phyloP scores from a whole-genome alignment of 1,139 yeast genomes.

The Pneumocystis oryctolagi region DNA sequence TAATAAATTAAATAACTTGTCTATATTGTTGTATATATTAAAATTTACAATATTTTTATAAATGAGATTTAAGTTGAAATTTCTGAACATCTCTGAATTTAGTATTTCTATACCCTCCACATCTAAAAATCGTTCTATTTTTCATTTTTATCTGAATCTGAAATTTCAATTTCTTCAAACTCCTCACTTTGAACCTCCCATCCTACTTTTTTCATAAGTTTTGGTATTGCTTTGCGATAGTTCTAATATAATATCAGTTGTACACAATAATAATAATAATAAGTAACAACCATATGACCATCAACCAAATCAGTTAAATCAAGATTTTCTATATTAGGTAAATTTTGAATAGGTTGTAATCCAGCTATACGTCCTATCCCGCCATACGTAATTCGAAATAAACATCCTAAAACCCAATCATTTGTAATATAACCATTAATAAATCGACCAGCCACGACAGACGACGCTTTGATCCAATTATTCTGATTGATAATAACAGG shows the following conservation, averaged over 20 bases:
- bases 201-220: slow-evolving; percentile 48
- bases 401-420: slow-evolving; percentile 93
- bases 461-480: slow-evolving; percentile 62
- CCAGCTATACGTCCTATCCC: slow-evolving; percentile 88
- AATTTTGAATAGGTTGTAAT: slow-evolving; percentile 51
- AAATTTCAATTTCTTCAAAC: slow-evolving; percentile 90
- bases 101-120: not conserved
- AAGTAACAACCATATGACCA: slow-evolving; percentile 66
- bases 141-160: slow-evolving; percentile 47
- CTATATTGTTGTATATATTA: not conserved
- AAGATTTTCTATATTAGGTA: slow-evolving; percentile 60
- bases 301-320: slow-evolving; percentile 78
- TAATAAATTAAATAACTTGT: not conserved
- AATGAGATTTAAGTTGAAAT: not conserved
- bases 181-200: slow-evolving; percentile 82
- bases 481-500: slow-evolving; percentile 72
- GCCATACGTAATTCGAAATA: slow-evolving; percentile 91
- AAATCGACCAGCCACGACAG: slow-evolving; percentile 81
- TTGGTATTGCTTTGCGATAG: slow-evolving; percentile 85
- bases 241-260: not conserved
- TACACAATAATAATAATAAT: not conserved
- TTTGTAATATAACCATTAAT: slow-evolving; percentile 81
- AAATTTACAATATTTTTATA: not conserved
- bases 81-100: not conserved
- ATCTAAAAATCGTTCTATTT: not conserved